These are phyloP conservation scores for Atkinsonella texensis DNA, from an alignment of 2,329 filamentous ascomycete genomes.

Conservation along the genomic window DNA sequence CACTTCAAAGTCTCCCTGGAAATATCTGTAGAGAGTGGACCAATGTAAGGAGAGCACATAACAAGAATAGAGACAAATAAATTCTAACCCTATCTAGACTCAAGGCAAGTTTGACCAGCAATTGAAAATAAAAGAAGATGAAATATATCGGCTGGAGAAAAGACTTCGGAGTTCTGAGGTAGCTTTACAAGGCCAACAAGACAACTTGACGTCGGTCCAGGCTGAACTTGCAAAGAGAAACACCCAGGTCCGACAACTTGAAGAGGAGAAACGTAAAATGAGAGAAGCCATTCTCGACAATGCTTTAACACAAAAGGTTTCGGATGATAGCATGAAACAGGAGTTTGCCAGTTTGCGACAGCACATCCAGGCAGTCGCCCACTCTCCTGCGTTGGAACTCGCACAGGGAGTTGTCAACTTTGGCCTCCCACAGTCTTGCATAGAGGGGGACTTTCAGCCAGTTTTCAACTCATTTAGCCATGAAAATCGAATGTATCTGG, in stretches of 20 bases:
- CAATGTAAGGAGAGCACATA: not conserved
- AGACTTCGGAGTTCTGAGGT: rapidly evolving
- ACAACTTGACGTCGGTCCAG: too few relatives aligned
- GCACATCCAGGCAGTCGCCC: not conserved
- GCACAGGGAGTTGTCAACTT: not conserved
- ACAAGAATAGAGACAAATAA: too few relatives aligned
- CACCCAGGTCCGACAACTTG: not conserved
- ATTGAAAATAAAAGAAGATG: not conserved
- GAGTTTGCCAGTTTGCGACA: not conserved
- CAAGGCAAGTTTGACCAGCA: not conserved
- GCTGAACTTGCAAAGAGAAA: too few relatives aligned
- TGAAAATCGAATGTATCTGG: not conserved
- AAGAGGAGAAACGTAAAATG: not conserved
- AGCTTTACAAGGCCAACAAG: too few relatives aligned
- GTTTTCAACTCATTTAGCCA: not conserved
- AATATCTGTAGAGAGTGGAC: not conserved
- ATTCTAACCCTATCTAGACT: not conserved
- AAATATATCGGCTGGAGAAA: not conserved
- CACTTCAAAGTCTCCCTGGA: not conserved
- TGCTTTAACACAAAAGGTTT: not conserved
- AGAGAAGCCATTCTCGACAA: not conserved
- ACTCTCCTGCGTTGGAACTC: not conserved
- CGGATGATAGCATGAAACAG: not conserved
- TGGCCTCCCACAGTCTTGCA: not conserved
- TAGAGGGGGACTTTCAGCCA: not conserved